Percentiles rank a stretch among this genome's conserved stretches.
Evolutionary conservation across 345 rosid species (phyloP).

Genomic region (Sapria himalayana): DNA sequence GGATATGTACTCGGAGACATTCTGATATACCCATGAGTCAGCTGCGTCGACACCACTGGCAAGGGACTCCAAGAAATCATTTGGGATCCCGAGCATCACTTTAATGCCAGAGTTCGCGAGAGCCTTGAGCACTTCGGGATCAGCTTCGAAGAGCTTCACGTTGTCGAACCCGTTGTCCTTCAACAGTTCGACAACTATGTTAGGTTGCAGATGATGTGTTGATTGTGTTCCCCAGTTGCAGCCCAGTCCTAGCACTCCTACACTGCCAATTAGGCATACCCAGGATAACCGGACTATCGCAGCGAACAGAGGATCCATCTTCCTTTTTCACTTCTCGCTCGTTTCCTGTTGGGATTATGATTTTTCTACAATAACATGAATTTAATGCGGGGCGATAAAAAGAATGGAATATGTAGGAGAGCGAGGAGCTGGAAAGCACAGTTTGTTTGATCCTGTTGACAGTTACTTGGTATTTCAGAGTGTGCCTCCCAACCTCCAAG

Average conservation of each 20-base stretch:
- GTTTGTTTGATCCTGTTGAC: no score
- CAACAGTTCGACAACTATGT: slow-evolving; percentile 41
- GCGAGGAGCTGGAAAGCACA: no score
- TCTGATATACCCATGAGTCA: slow-evolving; percentile 78
- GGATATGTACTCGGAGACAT: slow-evolving; percentile 47
- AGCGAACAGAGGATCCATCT: no score
- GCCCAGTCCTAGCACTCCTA: slow-evolving; percentile 23
- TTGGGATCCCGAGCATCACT: slow-evolving; percentile 98
- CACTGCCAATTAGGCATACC: no score
- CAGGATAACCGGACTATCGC: no score
- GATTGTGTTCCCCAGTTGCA: slow-evolving; percentile 95
- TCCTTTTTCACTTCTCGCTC: no score
- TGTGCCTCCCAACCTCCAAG: no score
- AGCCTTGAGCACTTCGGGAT: slow-evolving; percentile 41
- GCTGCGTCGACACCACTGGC: slow-evolving; percentile 60
- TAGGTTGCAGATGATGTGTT: slow-evolving; percentile 61
- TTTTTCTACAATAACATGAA: no score
- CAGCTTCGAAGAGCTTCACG: slow-evolving; percentile 89
- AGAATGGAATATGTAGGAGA: no score
- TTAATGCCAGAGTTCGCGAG: slow-evolving; percentile 56
- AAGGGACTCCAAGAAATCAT: slow-evolving; percentile 55
- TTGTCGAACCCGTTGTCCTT: slow-evolving; percentile 54
- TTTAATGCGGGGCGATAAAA: no score
- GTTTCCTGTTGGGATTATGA: no score
- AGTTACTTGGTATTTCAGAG: no score